These are phyloP conservation scores for Tagetes patula DNA, from an alignment of 129 eudicot species.

Conservation along the genomic window DNA sequence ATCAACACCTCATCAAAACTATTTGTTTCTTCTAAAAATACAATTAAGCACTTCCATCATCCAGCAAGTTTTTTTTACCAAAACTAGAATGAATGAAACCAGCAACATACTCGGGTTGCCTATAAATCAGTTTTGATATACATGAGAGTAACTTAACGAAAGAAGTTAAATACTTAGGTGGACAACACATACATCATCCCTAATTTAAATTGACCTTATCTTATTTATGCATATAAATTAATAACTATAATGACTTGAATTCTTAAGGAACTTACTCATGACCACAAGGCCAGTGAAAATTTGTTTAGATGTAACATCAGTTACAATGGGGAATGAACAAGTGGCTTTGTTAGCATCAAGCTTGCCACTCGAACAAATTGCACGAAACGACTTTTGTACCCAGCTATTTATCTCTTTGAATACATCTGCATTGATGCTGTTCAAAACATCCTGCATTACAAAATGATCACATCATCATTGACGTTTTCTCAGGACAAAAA, in stretches of 20 bases:
- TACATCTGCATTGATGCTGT: slow-evolving; percentile 48
- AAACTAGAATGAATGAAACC: neutral
- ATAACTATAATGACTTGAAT: slow-evolving; percentile 1
- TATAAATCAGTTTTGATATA: neutral
- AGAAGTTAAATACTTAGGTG: neutral
- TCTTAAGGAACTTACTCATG: slow-evolving; percentile 52
- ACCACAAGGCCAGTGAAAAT: slow-evolving; percentile 64
- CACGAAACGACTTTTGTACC: slow-evolving; percentile 64
- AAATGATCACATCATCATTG: neutral
- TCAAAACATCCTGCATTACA: slow-evolving; percentile 62
- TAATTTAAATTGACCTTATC: neutral
- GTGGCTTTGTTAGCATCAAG: slow-evolving; percentile 45
- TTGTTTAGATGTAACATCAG: slow-evolving; percentile 46
- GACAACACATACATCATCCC: neutral
- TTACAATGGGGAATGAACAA: slow-evolving; percentile 52
- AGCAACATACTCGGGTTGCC: neutral
- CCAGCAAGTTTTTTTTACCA: neutral
- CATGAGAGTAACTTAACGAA: neutral
- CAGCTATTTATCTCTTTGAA: slow-evolving; percentile 60
- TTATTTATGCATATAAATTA: neutral
- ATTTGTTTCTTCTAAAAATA: neutral
- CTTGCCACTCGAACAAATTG: slow-evolving; percentile 46
- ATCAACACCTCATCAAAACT: neutral
- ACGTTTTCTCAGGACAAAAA: neutral
- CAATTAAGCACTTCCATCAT: neutral